phyloP scores from a whole-genome alignment of 169 alveolate species.

The Cryptosporidium canis region DNA sequence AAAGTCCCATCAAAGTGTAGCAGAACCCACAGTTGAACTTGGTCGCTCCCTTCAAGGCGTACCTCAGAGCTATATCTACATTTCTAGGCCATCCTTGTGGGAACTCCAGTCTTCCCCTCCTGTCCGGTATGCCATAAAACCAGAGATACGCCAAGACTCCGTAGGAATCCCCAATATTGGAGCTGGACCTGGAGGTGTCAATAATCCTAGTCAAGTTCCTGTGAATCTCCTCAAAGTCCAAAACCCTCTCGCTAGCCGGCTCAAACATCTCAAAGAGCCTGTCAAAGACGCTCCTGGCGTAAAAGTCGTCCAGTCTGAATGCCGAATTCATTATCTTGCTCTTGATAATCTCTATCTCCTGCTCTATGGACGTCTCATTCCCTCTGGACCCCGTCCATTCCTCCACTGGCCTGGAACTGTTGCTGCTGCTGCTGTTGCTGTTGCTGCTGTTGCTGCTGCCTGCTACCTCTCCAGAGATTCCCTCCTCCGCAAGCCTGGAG shows the following conservation, averaged over 20 bases:
- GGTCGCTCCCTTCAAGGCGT: constrained; percentile 81
- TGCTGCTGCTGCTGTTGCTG: not conserved
- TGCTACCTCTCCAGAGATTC: not conserved
- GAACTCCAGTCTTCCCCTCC: constrained; percentile 79
- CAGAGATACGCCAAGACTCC: constrained; percentile 83
- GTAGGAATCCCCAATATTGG: constrained; percentile 48
- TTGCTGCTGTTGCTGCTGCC: not conserved
- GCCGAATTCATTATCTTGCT: not conserved
- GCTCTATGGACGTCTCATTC: not conserved
- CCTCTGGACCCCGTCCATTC: not conserved
- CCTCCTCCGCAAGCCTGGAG: too few species aligned
- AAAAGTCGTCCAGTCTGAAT: constrained; percentile 19
- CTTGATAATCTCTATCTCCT: not conserved
- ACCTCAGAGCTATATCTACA: constrained; percentile 76
- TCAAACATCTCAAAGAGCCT: constrained; percentile 36
- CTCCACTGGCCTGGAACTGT: not conserved
- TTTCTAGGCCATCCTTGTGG: constrained; percentile 89
- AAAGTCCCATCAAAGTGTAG: constrained; percentile 81
- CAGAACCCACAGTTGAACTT: constrained; percentile 82
- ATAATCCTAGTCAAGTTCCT: constrained; percentile 14
- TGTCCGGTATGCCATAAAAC: constrained; percentile 82
- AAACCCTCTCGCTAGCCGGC: constrained; percentile 38
- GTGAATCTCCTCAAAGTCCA: constrained; percentile 27
- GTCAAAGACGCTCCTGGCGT: constrained; percentile 15
- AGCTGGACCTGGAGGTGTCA: not conserved